Evolutionary conservation across 2,329 filamentous ascomycete species (phyloP).

Genomic region (Clarireedia hainanense): DNA sequence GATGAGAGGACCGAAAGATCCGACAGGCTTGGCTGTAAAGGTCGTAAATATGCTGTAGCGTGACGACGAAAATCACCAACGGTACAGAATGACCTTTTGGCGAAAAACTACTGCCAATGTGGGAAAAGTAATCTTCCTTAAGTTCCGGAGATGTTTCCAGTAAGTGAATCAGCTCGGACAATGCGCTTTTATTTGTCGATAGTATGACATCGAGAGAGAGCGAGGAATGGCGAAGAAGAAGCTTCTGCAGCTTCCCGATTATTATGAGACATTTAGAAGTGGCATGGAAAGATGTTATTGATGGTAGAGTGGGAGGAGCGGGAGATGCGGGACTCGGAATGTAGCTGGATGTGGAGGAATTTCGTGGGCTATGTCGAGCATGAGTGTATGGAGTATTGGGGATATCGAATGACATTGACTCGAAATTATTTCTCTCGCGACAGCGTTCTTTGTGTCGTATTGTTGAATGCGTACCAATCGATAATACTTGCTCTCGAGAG

Average conservation of each 20-base stretch:
- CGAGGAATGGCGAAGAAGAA: neutral
- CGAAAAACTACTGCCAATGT: neutral
- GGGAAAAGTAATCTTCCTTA: neutral
- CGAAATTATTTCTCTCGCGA: too few species aligned
- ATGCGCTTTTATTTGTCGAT: conserved; percentile 1
- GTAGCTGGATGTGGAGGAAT: too few species aligned
- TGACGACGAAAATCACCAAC: neutral
- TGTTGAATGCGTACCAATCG: too few species aligned
- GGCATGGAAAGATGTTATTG: neutral
- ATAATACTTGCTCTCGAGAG: too few species aligned
- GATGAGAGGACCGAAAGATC: neutral
- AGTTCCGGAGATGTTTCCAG: neutral
- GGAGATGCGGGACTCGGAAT: neutral
- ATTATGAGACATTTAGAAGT: neutral
- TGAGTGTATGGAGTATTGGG: too few species aligned
- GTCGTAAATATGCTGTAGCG: neutral
- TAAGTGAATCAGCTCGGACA: neutral
- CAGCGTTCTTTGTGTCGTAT: too few species aligned
- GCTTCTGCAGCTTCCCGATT: neutral
- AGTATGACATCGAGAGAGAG: conserved; percentile 2
- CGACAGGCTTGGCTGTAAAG: conserved; percentile 2
- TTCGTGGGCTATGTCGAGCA: too few species aligned
- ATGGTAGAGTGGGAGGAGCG: neutral
- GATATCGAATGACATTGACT: too few species aligned
- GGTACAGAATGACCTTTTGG: neutral